A percentile compares a stretch with the other conserved stretches of the same genome.
phyloP scores from a whole-genome alignment of 2,329 filamentous ascomycete genomes.

The Blastomyces parvus region DNA sequence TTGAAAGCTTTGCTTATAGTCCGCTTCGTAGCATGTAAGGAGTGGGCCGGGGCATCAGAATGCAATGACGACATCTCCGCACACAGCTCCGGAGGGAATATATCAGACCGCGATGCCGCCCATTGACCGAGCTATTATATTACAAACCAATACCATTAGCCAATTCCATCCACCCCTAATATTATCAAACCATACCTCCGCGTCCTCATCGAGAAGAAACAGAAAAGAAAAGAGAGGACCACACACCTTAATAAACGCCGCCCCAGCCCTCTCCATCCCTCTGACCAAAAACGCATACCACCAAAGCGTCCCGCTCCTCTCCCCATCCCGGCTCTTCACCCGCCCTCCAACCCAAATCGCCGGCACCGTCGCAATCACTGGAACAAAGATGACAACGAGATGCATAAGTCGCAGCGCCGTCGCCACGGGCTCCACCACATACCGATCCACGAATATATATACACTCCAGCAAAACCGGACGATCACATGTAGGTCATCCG shows the following conservation, averaged over 20 bases:
- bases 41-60: slow-evolving; percentile 88
- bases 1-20: slow-evolving; percentile 76
- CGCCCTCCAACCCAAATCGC: slow-evolving; percentile 67
- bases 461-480: slow-evolving; percentile 49
- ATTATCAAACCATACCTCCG: neutral
- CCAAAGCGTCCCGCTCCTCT: slow-evolving; percentile 75
- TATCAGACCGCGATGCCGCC: slow-evolving; percentile 92
- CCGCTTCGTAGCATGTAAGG: slow-evolving; percentile 64
- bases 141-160: slow-evolving; percentile 4
- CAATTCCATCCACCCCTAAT: slow-evolving; percentile 2
- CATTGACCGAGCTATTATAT: slow-evolving; percentile 73
- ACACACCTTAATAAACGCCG: slow-evolving; percentile 87
- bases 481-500: slow-evolving; percentile 52
- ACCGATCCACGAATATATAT: slow-evolving; percentile 56
- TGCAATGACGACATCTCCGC: slow-evolving; percentile 88
- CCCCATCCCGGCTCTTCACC: slow-evolving; percentile 56
- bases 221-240: neutral
- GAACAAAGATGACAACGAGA: slow-evolving; percentile 78
- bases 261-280: slow-evolving; percentile 85
- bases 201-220: neutral
- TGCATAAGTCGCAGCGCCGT: slow-evolving; percentile 84
- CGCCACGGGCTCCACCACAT: slow-evolving; percentile 62
- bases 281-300: slow-evolving; percentile 87
- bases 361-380: slow-evolving; percentile 72
- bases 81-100: slow-evolving; percentile 90